A percentile compares a stretch with the other conserved stretches of the same genome.
phyloP scores from a whole-genome alignment of 345 rosid species.

The Gossypioides kirkii region DNA sequence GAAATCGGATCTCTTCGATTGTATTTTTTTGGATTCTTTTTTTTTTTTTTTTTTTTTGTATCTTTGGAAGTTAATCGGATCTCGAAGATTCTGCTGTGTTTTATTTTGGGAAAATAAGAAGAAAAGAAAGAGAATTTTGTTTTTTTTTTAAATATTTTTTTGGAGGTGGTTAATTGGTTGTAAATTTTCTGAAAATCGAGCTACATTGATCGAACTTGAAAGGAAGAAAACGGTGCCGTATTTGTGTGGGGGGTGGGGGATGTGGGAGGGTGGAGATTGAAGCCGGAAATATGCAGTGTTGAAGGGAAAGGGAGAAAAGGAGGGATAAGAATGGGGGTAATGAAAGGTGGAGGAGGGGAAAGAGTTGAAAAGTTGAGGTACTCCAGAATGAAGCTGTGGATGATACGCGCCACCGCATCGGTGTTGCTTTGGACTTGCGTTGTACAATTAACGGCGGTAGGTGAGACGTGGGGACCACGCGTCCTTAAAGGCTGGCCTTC shows the following conservation, averaged over 20 bases:
- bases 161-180: neutral
- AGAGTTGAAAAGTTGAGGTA: constrained; percentile 51
- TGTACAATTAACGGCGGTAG: constrained; percentile 83
- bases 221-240: neutral
- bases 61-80: constrained; percentile 25
- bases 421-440: constrained; percentile 92
- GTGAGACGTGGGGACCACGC: constrained; percentile 88
- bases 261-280: neutral
- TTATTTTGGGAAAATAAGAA: no score
- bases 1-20: constrained; percentile 2
- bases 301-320: constrained; percentile 32
- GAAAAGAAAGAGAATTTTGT: neutral
- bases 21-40: neutral
- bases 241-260: neutral
- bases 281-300: constrained; percentile 38
- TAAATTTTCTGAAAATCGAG: constrained; percentile 4
- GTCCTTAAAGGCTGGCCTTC: constrained; percentile 88
- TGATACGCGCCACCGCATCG: constrained; percentile 81
- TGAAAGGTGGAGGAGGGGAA: constrained; percentile 28
- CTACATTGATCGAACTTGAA: constrained; percentile 28
- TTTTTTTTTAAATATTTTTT: neutral
- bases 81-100: constrained; percentile 21
- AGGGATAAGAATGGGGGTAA: constrained; percentile 41
- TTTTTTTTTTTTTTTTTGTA: no score
- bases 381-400: constrained; percentile 78